Evolutionary conservation across 768 basidiomycete species (phyloP).

Genomic region (Mycena latifolia): DNA sequence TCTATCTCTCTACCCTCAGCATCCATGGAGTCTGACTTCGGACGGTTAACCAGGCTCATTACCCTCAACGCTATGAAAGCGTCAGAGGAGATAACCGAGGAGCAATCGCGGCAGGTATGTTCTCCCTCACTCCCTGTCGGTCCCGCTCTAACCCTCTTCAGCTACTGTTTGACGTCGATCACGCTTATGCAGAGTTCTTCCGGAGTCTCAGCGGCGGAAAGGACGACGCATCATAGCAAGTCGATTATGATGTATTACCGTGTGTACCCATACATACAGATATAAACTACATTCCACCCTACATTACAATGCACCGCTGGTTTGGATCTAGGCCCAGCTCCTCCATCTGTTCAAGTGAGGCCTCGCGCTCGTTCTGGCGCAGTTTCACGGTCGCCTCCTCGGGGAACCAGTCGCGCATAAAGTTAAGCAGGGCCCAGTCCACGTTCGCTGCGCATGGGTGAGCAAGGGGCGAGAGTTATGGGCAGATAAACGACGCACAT

Average conservation of each 20-base stretch:
- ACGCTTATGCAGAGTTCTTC: conserved; percentile 96
- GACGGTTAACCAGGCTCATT: conserved; percentile 77
- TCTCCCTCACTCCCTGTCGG: background rate
- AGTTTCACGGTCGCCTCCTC: conserved; percentile 81
- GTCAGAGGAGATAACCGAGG: conserved; percentile 95
- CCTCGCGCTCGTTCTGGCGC: conserved; percentile 81
- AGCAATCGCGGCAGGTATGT: conserved; percentile 89
- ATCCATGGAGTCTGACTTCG: background rate
- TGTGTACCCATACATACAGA: conserved; percentile 1
- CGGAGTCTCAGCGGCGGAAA: conserved; percentile 70
- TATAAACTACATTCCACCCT: conserved; percentile 3
- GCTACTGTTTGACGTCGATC: conserved; percentile 97
- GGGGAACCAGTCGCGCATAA: conserved; percentile 95
- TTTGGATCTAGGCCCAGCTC: conserved; percentile 72
- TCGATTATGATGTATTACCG: conserved; percentile 11
- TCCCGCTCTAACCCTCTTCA: conserved; percentile 43
- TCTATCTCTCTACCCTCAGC: conserved; percentile 10
- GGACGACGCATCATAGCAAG: conserved; percentile 43
- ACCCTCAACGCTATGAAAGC: conserved; percentile 98
- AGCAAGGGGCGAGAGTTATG: background rate
- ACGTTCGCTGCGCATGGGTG: conserved; percentile 69
- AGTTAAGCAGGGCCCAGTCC: conserved; percentile 83
- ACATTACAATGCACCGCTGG: conserved; percentile 58
- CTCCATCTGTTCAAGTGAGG: conserved; percentile 73
- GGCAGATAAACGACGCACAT: conserved; percentile 60